A percentile compares a stretch with the other conserved stretches of the same genome.
phyloP scores from a whole-genome alignment of 2,329 filamentous ascomycete genomes.

The Zopfia rhizophila region DNA sequence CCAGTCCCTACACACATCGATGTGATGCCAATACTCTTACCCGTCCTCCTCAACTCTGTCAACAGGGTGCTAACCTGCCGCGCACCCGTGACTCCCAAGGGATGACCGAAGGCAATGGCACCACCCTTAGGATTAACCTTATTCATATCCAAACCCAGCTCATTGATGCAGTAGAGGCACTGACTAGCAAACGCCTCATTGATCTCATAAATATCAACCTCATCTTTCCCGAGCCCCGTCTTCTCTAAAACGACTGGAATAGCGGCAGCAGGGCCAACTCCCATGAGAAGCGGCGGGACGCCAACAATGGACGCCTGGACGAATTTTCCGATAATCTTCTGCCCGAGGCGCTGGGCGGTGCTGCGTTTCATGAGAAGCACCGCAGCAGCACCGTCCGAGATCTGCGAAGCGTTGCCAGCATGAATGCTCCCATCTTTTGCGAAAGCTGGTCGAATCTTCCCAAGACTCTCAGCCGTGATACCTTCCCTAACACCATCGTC shows the following conservation, averaged over 20 bases:
- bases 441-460: slow-evolving; percentile 91
- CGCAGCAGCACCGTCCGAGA: slow-evolving; percentile 92
- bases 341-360: slow-evolving; percentile 86
- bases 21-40: slow-evolving; percentile 87
- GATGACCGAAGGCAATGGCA: slow-evolving; percentile 95
- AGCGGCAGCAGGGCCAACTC: slow-evolving; percentile 92
- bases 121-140: slow-evolving; percentile 99
- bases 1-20: slow-evolving; percentile 97
- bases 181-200: slow-evolving; percentile 98
- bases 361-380: slow-evolving; percentile 95
- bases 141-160: slow-evolving; percentile 81
- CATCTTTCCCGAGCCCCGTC: slow-evolving; percentile 81
- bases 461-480: slow-evolving; percentile 87
- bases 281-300: slow-evolving; percentile 94
- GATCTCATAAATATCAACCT: slow-evolving; percentile 98
- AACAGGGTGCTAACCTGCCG: slow-evolving; percentile 92
- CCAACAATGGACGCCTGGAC: slow-evolving; percentile 87
- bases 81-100: slow-evolving; percentile 91
- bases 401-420: slow-evolving; percentile 94
- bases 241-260: slow-evolving; percentile 92
- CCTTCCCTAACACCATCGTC: slow-evolving; percentile 90
- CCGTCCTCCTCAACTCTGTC: slow-evolving; percentile 86
- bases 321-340: slow-evolving; percentile 92
- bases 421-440: slow-evolving; percentile 93
- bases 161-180: slow-evolving; percentile 91